Evolutionary conservation across 495 filamentous ascomycete species (phyloP), one percentile per base, ranked within the genome.

Genomic region (Xylaria cubensis): DNA sequence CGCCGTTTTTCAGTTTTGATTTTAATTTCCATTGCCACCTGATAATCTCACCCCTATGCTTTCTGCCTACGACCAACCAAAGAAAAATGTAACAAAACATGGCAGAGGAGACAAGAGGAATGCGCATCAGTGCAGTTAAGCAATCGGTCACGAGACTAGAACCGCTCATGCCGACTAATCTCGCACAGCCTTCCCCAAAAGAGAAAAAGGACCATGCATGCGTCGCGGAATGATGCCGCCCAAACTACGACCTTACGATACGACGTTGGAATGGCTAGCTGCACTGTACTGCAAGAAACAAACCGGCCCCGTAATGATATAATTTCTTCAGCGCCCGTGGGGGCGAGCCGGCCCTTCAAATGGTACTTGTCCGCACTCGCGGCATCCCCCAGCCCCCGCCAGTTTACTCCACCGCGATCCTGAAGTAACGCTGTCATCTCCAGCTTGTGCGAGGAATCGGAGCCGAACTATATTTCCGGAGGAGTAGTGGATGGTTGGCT

Each of bases 341-440:
- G 62, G 62, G 62, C 42, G 7, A 46, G 61, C n/a, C 8, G 36
- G 58, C 36, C 19, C 48, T 51, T 51, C 48, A 0, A 51, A 6
- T 24, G 26, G 26, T 26, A 55, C 53, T 6, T 6, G 26, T 6
- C 53, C 53, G 10, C 6, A 56, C 13, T 32, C 24, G 29, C 53
- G 24, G 53, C 21, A 26, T 26, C 24, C 53, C 53, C 53, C 53
- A 17, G 53, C 53, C 53, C 53, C 53, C 53, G 53, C 53, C 53
- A 32, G 32, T 32, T 4, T 17, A 4, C 53, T 56, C 24, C 53
- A 56, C 53, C 12, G 13, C 9, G 26, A 32, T 17, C 53, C 53
- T 56, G 26, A 56, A 56, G 53, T 32, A 56, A 56, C 53, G 53
- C 26, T 56, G 53, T 56, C 53, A 56, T 56, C 53, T 56, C 53